Percentiles rank a stretch among this genome's conserved stretches.
phyloP scores from a whole-genome alignment of 371 early-diverging fungal genomes.

The Mortierella sp. region DNA sequence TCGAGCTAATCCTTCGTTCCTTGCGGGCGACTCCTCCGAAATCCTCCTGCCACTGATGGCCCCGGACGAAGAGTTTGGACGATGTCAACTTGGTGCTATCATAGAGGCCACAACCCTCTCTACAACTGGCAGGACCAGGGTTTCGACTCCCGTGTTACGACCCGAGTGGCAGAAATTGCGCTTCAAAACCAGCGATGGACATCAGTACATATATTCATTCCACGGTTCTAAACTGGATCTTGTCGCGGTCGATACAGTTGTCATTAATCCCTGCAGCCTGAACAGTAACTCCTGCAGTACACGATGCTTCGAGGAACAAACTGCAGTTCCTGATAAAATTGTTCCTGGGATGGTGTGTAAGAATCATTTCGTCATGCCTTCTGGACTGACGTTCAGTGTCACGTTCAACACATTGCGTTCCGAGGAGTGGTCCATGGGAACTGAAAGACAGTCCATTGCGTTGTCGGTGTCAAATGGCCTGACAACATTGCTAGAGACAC shows the following conservation, averaged over 20 bases:
- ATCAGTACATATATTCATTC: not conserved
- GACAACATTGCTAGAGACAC: too few relatives aligned
- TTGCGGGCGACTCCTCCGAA: not conserved
- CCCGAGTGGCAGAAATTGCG: not conserved
- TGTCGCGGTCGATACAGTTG: not conserved
- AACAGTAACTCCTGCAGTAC: not conserved
- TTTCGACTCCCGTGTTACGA: not conserved
- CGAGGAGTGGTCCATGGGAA: not conserved
- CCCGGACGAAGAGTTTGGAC: not conserved
- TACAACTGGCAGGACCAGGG: not conserved
- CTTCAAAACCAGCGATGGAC: not conserved
- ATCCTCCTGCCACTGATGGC: not conserved
- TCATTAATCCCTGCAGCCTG: not conserved
- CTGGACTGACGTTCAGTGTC: not conserved
- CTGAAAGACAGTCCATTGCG: not conserved
- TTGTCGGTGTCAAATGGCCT: not conserved
- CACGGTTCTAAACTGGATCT: conserved; percentile 9
- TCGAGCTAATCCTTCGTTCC: not conserved
- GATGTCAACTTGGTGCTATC: not conserved
- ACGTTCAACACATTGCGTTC: not conserved
- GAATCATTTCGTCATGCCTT: not conserved
- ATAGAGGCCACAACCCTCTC: not conserved
- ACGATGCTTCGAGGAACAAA: not conserved
- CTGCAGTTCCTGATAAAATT: not conserved
- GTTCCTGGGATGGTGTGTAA: too few relatives aligned